These are phyloP conservation scores for Calonectria montana DNA, from an alignment of 2,329 filamentous ascomycete genomes.

Conservation along the genomic window DNA sequence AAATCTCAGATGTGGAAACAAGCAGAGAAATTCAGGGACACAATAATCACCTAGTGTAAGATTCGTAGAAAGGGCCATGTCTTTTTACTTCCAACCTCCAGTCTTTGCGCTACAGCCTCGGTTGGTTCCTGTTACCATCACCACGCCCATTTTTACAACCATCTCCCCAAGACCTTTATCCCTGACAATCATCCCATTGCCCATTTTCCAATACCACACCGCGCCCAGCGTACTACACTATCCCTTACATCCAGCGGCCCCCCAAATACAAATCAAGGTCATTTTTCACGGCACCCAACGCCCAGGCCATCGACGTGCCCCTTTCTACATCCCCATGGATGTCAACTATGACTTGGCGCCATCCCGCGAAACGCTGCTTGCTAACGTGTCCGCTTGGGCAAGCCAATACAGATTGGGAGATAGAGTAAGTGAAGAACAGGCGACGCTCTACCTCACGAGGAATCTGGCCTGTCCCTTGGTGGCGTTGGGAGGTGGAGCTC, in stretches of 20 bases:
- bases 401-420: slow-evolving; percentile 24
- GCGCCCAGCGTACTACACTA: not conserved
- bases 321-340: slow-evolving; percentile 29
- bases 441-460: slow-evolving; percentile 29
- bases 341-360: slow-evolving; percentile 28
- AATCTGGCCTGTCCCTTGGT: slow-evolving; percentile 23
- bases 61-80: slow-evolving; percentile 28
- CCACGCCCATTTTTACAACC: not conserved
- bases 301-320: not conserved
- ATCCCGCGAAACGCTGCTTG: slow-evolving; percentile 27
- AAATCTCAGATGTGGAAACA: not conserved
- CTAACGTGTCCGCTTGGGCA: slow-evolving; percentile 28
- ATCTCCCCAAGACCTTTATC: not conserved
- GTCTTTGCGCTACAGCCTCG: slow-evolving; percentile 28
- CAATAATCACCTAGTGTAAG: not conserved
- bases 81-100: slow-evolving; percentile 41
- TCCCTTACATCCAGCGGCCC: not conserved
- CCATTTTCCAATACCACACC: not conserved
- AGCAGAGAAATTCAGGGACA: not conserved
- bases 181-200: not conserved
- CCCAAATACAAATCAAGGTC: slow-evolving; percentile 28
- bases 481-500: slow-evolving; percentile 11
- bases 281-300: slow-evolving; percentile 31
- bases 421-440: slow-evolving; percentile 27
- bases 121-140: not conserved